Evolutionary conservation across 441 rosid species (phyloP).

Genomic region (Gossypium davidsonii): DNA sequence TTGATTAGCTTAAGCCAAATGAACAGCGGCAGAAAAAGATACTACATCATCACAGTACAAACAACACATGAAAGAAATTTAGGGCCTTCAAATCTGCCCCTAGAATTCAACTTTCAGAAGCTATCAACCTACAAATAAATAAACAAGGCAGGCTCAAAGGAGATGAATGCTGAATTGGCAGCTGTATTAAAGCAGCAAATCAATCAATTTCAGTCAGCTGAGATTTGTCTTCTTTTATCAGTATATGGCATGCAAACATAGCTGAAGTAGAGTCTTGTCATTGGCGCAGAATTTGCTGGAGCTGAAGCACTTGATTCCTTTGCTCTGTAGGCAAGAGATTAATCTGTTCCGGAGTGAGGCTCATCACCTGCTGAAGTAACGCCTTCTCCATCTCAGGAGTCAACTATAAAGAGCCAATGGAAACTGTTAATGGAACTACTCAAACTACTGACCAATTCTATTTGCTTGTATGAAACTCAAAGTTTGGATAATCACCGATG

Average conservation of each 20-base stretch:
- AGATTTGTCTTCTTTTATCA: background rate
- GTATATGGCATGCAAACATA: background rate
- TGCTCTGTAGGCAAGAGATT: constrained; percentile 81
- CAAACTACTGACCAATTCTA: background rate
- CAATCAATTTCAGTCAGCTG: background rate
- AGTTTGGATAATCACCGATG: constrained; percentile 35
- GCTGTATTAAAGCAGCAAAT: background rate
- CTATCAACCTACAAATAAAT: background rate
- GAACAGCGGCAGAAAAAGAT: background rate
- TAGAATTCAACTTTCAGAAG: background rate
- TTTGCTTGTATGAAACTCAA: background rate
- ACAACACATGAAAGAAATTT: background rate
- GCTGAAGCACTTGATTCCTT: constrained; percentile 88
- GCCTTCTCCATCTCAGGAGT: constrained; percentile 94
- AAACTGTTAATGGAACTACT: constrained; percentile 4
- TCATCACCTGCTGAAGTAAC: constrained; percentile 91
- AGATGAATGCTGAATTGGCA: background rate
- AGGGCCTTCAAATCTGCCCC: background rate
- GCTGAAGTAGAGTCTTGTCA: constrained; percentile 47
- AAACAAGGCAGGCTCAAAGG: background rate
- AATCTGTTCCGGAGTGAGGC: constrained; percentile 89
- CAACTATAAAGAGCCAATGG: constrained; percentile 38
- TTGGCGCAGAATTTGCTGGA: constrained; percentile 87
- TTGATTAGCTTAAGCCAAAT: background rate
- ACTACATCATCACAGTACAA: background rate